phyloP scores from a whole-genome alignment of 352 stramenopile genomes.

The Globisporangium echinulatum region DNA sequence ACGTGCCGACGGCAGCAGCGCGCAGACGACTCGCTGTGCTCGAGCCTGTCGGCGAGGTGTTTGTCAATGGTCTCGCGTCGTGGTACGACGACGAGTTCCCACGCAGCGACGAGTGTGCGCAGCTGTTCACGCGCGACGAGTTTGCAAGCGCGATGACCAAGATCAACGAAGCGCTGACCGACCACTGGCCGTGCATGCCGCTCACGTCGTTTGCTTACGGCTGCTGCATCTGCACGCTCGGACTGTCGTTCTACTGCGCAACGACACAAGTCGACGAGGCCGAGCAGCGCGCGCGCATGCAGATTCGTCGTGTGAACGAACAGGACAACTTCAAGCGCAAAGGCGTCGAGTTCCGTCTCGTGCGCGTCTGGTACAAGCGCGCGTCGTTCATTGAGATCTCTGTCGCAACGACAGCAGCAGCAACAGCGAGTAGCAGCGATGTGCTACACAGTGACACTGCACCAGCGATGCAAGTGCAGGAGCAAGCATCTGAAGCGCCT shows the following conservation, averaged over 20 bases:
- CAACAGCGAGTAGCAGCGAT: too few relatives aligned
- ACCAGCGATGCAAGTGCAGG: neutral
- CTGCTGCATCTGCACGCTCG: conserved; percentile 78
- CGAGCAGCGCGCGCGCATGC: conserved; percentile 50
- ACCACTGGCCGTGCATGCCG: conserved; percentile 82
- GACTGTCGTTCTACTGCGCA: conserved; percentile 78
- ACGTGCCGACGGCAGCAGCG: neutral
- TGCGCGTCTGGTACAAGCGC: conserved; percentile 64
- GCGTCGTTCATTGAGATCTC: conserved; percentile 73
- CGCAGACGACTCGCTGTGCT: conserved; percentile 33
- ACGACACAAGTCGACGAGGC: conserved; percentile 67
- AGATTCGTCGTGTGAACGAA: conserved; percentile 67
- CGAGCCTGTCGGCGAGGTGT: too few relatives aligned
- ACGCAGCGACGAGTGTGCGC: conserved; percentile 23
- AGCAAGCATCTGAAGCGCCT: neutral
- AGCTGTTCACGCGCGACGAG: conserved; percentile 53
- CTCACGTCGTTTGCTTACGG: conserved; percentile 76
- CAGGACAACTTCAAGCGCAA: conserved; percentile 49
- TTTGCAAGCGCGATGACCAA: conserved; percentile 54
- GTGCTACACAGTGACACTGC: neutral
- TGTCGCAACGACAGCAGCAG: neutral
- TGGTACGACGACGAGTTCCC: conserved; percentile 76
- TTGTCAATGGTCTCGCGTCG: conserved; percentile 55
- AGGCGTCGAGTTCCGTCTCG: conserved; percentile 58
- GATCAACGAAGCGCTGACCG: conserved; percentile 77